phyloP scores from a whole-genome alignment of 2,329 filamentous ascomycete genomes.

The Orbilia quercus region DNA sequence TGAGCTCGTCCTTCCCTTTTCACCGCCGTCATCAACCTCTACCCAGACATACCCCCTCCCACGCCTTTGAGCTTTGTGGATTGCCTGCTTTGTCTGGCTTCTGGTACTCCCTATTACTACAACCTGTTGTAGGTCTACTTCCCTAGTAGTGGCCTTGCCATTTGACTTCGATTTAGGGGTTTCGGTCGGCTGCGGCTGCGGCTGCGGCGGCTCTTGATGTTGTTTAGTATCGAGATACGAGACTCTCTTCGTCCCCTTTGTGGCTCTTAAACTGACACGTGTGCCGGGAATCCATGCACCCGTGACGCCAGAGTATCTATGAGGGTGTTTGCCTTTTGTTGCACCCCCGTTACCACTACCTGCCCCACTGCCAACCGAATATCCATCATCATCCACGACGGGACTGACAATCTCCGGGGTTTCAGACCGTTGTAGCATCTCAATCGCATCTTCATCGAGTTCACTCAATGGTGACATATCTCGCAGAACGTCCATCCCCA shows the following conservation, averaged over 20 bases:
- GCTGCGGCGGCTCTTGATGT: slow-evolving; percentile 12
- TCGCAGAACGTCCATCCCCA: slow-evolving; percentile 53
- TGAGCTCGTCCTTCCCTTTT: not conserved
- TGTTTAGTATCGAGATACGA: slow-evolving; percentile 21
- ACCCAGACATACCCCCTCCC: slow-evolving; percentile 54
- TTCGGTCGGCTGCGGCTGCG: slow-evolving; percentile 6
- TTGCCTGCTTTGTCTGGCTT: slow-evolving; percentile 50
- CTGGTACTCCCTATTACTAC: slow-evolving; percentile 55
- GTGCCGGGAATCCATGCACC: slow-evolving; percentile 43
- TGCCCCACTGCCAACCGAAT: not conserved
- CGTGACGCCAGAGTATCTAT: slow-evolving; percentile 10
- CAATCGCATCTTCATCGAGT: slow-evolving; percentile 52
- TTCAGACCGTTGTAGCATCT: slow-evolving; percentile 43
- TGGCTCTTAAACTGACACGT: slow-evolving; percentile 44
- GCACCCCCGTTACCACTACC: slow-evolving; percentile 6
- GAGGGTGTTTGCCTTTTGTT: slow-evolving; percentile 15
- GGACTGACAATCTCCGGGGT: slow-evolving; percentile 32
- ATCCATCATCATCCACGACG: slow-evolving; percentile 20
- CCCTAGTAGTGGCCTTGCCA: slow-evolving; percentile 7
- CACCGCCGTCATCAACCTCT: slow-evolving; percentile 44
- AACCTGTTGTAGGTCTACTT: slow-evolving; percentile 46
- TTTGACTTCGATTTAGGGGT: slow-evolving; percentile 37
- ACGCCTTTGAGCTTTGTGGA: slow-evolving; percentile 50
- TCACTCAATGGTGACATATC: slow-evolving; percentile 56
- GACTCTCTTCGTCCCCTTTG: slow-evolving; percentile 40